These are phyloP conservation scores for Botrytis elliptica DNA, from an alignment of 2,329 filamentous ascomycete species.

Conservation along the genomic window DNA sequence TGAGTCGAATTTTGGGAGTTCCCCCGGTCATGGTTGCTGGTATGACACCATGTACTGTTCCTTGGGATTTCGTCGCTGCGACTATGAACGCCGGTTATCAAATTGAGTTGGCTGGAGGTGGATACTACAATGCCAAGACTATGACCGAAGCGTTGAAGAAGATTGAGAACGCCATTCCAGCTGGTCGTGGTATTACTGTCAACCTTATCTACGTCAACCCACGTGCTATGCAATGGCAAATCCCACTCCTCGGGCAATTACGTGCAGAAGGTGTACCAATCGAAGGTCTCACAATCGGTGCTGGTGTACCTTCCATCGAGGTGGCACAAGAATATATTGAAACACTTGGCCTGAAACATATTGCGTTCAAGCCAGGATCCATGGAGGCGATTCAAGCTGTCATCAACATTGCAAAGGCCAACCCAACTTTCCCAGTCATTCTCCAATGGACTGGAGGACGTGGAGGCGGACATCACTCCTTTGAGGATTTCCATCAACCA, in stretches of 20 bases:
- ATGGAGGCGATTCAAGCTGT: conserved; percentile 84
- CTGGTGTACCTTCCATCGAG: conserved; percentile 89
- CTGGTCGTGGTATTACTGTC: conserved; percentile 82
- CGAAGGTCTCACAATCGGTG: conserved; percentile 88
- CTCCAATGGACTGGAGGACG: conserved; percentile 94
- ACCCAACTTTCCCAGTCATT: conserved; percentile 88
- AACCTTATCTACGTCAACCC: conserved; percentile 93
- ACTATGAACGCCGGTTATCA: conserved; percentile 96
- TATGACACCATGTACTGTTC: conserved; percentile 88
- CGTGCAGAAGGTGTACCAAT: conserved; percentile 85
- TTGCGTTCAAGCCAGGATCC: conserved; percentile 91
- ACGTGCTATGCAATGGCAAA: conserved; percentile 88
- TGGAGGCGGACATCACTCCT: conserved; percentile 92
- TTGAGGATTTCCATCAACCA: conserved; percentile 91
- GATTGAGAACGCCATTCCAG: conserved; percentile 80
- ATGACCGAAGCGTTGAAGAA: conserved; percentile 83
- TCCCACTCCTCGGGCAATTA: conserved; percentile 76
- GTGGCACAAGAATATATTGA: conserved; percentile 92
- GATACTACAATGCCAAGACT: conserved; percentile 78
- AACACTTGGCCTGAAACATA: conserved; percentile 89
- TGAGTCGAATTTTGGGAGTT: conserved; percentile 81
- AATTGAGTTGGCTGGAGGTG: conserved; percentile 84
- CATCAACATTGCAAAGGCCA: conserved; percentile 91
- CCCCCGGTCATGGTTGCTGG: conserved; percentile 88
- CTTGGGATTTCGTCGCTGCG: conserved; percentile 87